Conservation (phyloP, 805 yeast genomes). For the Naumovozyma castellii region DNA sequence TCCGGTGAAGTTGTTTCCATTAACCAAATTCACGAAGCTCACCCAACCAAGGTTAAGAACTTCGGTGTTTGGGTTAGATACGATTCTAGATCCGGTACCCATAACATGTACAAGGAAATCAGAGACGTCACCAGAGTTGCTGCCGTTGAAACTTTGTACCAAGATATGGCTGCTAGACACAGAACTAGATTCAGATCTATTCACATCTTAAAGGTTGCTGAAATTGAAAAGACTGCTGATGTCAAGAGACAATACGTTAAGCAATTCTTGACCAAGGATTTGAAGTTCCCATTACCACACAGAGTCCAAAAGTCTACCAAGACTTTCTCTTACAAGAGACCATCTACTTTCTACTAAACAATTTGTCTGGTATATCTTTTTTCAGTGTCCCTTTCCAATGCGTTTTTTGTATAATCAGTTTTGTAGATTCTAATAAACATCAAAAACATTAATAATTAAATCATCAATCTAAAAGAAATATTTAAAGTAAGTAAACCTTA, state of each 20-base stretch:
- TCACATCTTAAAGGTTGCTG: constrained; percentile 98
- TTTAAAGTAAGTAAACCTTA: no score
- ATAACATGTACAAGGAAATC: constrained; percentile 99
- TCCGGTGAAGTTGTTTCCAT: constrained; percentile 96
- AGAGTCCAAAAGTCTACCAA: constrained; percentile 83
- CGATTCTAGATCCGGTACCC: constrained; percentile 99
- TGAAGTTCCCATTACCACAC: constrained; percentile 99
- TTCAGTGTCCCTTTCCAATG: neutral
- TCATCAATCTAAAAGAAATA: no score
- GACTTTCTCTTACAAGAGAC: constrained; percentile 83
- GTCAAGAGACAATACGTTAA: constrained; percentile 97
- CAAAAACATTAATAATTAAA: neutral
- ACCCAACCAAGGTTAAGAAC: constrained; percentile 98
- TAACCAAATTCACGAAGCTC: constrained; percentile 81
- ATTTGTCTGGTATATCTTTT: neutral
- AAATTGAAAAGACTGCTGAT: constrained; percentile 91
- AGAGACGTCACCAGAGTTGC: constrained; percentile 97
- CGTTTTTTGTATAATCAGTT: constrained; percentile 14
- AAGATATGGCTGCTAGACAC: constrained; percentile 99
- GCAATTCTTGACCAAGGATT: constrained; percentile 88
- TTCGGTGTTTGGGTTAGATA: constrained; percentile 99
- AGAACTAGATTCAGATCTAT: constrained; percentile 99
- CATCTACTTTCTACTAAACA: constrained; percentile 86
- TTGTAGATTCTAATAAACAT: constrained; percentile 11
- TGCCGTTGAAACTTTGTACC: constrained; percentile 96